Evolutionary conservation across 768 basidiomycete genomes (phyloP).

Genomic region (Pleurotus ostreatus): DNA sequence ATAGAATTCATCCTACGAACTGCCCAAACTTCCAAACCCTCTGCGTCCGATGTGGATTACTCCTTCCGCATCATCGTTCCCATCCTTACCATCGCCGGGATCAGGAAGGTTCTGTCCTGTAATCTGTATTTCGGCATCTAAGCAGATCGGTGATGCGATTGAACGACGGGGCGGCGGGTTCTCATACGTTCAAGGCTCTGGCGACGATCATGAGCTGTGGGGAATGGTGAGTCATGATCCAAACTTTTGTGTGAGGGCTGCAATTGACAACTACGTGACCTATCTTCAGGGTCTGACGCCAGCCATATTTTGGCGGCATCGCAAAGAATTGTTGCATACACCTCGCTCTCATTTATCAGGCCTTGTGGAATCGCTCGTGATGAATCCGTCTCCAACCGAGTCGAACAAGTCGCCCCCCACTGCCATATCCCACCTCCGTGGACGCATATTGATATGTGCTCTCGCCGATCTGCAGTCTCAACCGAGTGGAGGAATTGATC

Average conservation of each 20-base stretch:
- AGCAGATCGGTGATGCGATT: conserved; percentile 53
- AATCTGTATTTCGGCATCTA: conserved; percentile 85
- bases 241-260: too few relatives aligned
- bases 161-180: conserved; percentile 68
- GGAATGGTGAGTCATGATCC: conserved; percentile 46
- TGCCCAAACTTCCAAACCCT: conserved; percentile 58
- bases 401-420: conserved; percentile 14
- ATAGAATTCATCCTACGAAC: conserved; percentile 67
- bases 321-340: conserved; percentile 40
- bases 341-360: conserved; percentile 45
- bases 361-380: conserved; percentile 32
- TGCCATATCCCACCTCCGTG: conserved; percentile 30
- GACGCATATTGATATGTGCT: conserved; percentile 37
- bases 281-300: conserved; percentile 71
- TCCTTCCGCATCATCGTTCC: conserved; percentile 57
- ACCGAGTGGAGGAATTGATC: neutral
- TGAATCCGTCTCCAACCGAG: neutral
- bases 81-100: conserved; percentile 22
- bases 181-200: conserved; percentile 89
- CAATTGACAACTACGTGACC: neutral
- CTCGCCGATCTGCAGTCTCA: conserved; percentile 21
- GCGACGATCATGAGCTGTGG: conserved; percentile 95
- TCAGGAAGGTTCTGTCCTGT: conserved; percentile 53
- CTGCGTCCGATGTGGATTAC: conserved; percentile 89
- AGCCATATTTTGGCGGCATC: conserved; percentile 62